Base-by-base conservation (phyloP, 495 filamentous ascomycete genomes). In the Glonium stellatum region DNA sequence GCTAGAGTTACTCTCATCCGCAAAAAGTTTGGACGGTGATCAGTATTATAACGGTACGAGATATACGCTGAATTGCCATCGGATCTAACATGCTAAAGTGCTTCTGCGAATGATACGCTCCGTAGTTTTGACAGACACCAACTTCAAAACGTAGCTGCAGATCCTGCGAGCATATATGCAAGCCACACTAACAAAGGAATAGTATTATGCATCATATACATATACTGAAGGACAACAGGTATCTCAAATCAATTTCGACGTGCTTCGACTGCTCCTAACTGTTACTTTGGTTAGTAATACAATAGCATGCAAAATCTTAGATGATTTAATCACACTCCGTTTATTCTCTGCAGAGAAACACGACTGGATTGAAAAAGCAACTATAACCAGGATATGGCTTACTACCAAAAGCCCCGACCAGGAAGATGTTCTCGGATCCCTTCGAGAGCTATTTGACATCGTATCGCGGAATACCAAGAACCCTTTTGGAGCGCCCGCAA, bases 171-270 rank as follows among this genome's bases (percentile, higher is more conserved):
- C 0, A 5, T 8, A 19, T 22, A 15, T 9, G 11, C 8, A 44
- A 50, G 22, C 11, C 2, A 8, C 31, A 21, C 22, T 66, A 35
- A 70, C 41, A 27, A 41, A 8, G 46, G n/a, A 12, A 4, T 35
- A 76, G 73, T 31, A 74, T 92, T 8, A 78, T 89, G 61, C 78
- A 85, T 62, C 83, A 88, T 63, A 80, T 90, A 36, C 79, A 87
- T 58, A 85, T 84, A 64, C 73, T 90, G 1, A 83, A 84, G 51
- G 58, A 61, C 11, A 21, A 61, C 13, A 71, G 67, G 70, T 68
- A 39, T 9, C 61, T 23, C 37, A 31, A 15, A n/a, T 34, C n/a
- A 1, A 64, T 76, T 73, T 42, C 73, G 27, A 52, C 58, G 58
- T 65, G 57, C 57, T 31, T 37, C 13, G 42, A 11, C n/a, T 9